These are phyloP conservation scores for Sporothrix dimorphospora DNA, from an alignment of 2,329 filamentous ascomycete genomes.

Conservation along the genomic window DNA sequence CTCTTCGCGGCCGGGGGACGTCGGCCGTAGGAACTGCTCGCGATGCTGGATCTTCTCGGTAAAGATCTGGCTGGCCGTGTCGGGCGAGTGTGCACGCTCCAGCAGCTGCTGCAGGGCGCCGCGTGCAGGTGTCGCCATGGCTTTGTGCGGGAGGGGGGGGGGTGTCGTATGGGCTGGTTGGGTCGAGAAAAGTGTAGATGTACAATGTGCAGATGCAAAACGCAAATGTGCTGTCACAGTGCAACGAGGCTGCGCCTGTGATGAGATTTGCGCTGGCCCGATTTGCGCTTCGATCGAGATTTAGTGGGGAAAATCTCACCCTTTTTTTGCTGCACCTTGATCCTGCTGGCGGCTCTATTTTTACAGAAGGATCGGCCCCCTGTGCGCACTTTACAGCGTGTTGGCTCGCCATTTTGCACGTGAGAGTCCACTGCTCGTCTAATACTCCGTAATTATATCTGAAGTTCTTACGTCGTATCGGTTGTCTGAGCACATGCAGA, in stretches of 20 bases:
- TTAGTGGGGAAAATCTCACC: background rate
- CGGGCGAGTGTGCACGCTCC: constrained; percentile 75
- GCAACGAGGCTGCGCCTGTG: constrained; percentile 3
- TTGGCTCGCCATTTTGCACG: background rate
- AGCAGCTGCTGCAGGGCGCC: constrained; percentile 60
- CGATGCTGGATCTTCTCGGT: constrained; percentile 81
- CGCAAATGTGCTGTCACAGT: background rate
- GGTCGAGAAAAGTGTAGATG: background rate
- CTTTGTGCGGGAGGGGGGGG: constrained; percentile 39
- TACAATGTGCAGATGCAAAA: background rate
- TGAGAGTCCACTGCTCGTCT: background rate
- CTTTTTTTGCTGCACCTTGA: no score
- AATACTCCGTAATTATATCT: no score
- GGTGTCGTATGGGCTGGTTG: constrained; percentile 1
- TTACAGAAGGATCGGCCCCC: background rate
- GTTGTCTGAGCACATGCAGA: background rate
- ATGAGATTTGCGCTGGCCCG: background rate
- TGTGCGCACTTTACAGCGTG: background rate
- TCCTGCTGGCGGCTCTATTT: no score
- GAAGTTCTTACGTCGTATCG: background rate
- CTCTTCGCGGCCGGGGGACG: constrained; percentile 61
- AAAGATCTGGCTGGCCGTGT: constrained; percentile 72
- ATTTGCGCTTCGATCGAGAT: constrained; percentile 1
- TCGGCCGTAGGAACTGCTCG: constrained; percentile 76
- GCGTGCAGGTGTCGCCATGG: constrained; percentile 48